phyloP scores from a whole-genome alignment of 352 stramenopile species.

The Globisporangium spiculum region DNA sequence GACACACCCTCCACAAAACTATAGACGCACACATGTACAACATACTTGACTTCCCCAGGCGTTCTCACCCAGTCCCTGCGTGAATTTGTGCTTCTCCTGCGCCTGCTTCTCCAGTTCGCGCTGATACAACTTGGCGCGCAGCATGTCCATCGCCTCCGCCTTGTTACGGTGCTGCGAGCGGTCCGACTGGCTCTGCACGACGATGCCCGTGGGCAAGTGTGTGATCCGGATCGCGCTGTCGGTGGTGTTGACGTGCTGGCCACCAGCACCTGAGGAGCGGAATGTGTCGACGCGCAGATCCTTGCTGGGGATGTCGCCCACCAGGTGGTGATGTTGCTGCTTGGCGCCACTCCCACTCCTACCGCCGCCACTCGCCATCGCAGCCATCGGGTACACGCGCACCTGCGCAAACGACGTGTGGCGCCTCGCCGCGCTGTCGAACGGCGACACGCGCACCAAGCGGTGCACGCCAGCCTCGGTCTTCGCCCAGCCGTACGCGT shows the following conservation, averaged over 20 bases:
- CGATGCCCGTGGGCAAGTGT: constrained; percentile 92
- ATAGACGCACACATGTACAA: neutral
- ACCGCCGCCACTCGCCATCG: constrained; percentile 15
- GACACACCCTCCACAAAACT: neutral
- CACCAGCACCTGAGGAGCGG: constrained; percentile 89
- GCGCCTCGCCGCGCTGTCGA: constrained; percentile 90
- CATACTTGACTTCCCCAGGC: constrained; percentile 57
- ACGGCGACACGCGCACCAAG: constrained; percentile 93
- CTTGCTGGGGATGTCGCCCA: constrained; percentile 60
- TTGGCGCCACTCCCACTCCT: constrained; percentile 21
- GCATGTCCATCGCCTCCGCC: constrained; percentile 87
- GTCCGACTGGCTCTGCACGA: constrained; percentile 94
- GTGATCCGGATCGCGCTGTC: constrained; percentile 96
- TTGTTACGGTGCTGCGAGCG: constrained; percentile 94
- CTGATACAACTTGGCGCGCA: constrained; percentile 70
- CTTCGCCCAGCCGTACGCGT: constrained; percentile 92
- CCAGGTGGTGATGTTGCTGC: constrained; percentile 4
- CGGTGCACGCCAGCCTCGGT: constrained; percentile 95
- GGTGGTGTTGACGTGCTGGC: constrained; percentile 98
- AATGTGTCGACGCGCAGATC: constrained; percentile 95
- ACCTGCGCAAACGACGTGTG: constrained; percentile 96
- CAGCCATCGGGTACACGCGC: constrained; percentile 64
- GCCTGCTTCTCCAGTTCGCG: constrained; percentile 59
- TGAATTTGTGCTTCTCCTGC: constrained; percentile 43
- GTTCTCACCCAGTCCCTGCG: constrained; percentile 71